Evolutionary conservation across 257 asterid species (phyloP), one percentile per base, ranked within the genome.

Genomic region (Schizonepeta tenuifolia): DNA sequence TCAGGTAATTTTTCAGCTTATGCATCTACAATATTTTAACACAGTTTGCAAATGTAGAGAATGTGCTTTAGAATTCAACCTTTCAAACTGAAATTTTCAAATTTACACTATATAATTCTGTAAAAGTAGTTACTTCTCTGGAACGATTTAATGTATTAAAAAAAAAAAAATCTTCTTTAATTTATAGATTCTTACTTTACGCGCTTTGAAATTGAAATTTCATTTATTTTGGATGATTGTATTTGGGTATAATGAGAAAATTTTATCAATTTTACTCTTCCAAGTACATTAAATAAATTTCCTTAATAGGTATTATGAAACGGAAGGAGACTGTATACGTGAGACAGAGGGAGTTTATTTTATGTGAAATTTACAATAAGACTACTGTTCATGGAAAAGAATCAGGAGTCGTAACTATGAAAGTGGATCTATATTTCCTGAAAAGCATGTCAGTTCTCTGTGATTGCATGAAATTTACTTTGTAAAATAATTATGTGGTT

Each of bases 1-100:
- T 83, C 84, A 82, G 97, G 98, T 90, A 73, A 81, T 68, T 61
- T 75, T 64, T 14, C 59, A n/a, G 43, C 68, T 71, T 36, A 58
- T 14, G 40, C 47, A 49, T 49, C 55, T 15, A n/a, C 22, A 5
- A 49, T 17, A 49, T 13, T 15, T 49, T 38, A 49, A 49, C 22
- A n/a, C n/a, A n/a, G 21, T 49, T 49, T 49, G 55, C n/a, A 49
- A 49, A 49, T 49, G 55, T 49, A 9, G n/a, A 44, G 18, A n/a
- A 49, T 18, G 8, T 49, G 21, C 55, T 0, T 3, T 49, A 49
- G 22, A 8, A 49, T 49, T 49, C 18, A 44, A 12, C 13, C 17
- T 44, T 49, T 49, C 50, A 44, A 13, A 44, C 50, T 44, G 50
- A 17, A n/a, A 15, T 17, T n/a, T 28, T 49, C 55, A 49, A 44